A percentile compares a stretch with the other conserved stretches of the same genome.
Conservation (phyloP, 257 asterid species). For the Solanum corneliomulleri region DNA sequence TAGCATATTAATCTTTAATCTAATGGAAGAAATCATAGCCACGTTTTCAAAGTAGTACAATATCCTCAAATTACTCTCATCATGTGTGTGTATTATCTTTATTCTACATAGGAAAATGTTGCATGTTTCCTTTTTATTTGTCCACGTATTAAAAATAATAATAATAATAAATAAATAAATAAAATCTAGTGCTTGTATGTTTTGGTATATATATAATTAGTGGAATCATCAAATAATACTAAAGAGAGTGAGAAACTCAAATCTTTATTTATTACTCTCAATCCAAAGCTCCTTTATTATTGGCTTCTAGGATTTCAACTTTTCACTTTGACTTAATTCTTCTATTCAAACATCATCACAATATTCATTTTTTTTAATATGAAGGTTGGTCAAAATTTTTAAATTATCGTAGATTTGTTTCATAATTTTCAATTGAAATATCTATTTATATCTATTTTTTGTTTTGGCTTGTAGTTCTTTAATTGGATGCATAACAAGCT, state of each 20-base stretch:
- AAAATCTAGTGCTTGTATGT: not conserved
- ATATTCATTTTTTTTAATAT: slow-evolving; percentile 4
- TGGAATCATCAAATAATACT: not conserved
- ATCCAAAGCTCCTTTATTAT: slow-evolving; percentile 42
- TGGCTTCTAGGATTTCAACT: slow-evolving; percentile 38
- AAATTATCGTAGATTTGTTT: not conserved
- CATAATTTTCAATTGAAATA: not conserved
- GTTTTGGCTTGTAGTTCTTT: slow-evolving; percentile 21
- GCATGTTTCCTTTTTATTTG: not conserved
- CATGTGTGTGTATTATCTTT: not conserved
- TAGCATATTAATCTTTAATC: slow-evolving; percentile 9
- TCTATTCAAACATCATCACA: not conserved
- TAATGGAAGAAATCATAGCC: slow-evolving; percentile 36
- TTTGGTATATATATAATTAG: not conserved
- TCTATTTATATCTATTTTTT: not conserved
- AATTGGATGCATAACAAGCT: slow-evolving; percentile 28
- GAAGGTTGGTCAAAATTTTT: slow-evolving; percentile 29
- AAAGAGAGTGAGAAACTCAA: not conserved
- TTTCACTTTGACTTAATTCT: not conserved
- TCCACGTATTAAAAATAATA: not conserved
- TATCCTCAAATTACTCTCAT: slow-evolving; percentile 8
- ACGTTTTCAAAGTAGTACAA: slow-evolving; percentile 17
- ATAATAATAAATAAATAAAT: not conserved
- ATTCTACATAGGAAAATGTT: not conserved
- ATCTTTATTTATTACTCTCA: slow-evolving; percentile 12